Evolutionary conservation across 768 basidiomycete genomes (phyloP).

Genomic region (Russula sp.): DNA sequence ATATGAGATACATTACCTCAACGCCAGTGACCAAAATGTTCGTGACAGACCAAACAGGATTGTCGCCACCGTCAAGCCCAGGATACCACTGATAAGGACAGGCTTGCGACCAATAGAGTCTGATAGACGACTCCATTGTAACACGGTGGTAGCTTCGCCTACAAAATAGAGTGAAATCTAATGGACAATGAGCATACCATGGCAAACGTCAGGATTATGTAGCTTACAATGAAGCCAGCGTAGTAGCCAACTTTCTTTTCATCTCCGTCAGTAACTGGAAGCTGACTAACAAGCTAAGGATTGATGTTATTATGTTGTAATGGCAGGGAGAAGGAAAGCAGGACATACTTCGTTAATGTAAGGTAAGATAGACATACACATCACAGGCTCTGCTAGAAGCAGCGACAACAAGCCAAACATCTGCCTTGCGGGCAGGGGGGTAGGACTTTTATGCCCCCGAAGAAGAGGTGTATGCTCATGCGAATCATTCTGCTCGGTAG

Average conservation of each 20-base stretch:
- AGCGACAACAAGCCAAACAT: neutral
- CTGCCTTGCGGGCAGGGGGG: neutral
- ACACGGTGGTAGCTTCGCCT: slow-evolving; percentile 38
- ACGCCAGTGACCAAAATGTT: slow-evolving; percentile 26
- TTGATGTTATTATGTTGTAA: neutral
- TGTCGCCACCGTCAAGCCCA: slow-evolving; percentile 29
- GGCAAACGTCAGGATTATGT: neutral
- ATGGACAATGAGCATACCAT: no score
- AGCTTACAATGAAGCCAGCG: neutral
- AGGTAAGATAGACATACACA: neutral
- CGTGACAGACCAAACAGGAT: slow-evolving; percentile 32
- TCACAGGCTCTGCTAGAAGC: neutral
- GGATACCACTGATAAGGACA: slow-evolving; percentile 35
- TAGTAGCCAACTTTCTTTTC: neutral
- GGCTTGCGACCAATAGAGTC: slow-evolving; percentile 43
- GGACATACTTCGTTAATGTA: neutral
- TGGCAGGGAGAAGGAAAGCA: neutral
- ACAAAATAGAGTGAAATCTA: slow-evolving; percentile 43
- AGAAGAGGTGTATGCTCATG: neutral
- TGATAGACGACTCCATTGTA: slow-evolving; percentile 42
- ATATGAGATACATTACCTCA: slow-evolving; percentile 22
- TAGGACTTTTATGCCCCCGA: no score
- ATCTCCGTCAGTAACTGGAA: neutral
- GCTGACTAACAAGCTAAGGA: neutral
- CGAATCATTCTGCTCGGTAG: no score